A percentile compares a stretch with the other conserved stretches of the same genome.
Conservation (phyloP, 805 yeast genomes). For the Kregervanrija fluxuum region DNA sequence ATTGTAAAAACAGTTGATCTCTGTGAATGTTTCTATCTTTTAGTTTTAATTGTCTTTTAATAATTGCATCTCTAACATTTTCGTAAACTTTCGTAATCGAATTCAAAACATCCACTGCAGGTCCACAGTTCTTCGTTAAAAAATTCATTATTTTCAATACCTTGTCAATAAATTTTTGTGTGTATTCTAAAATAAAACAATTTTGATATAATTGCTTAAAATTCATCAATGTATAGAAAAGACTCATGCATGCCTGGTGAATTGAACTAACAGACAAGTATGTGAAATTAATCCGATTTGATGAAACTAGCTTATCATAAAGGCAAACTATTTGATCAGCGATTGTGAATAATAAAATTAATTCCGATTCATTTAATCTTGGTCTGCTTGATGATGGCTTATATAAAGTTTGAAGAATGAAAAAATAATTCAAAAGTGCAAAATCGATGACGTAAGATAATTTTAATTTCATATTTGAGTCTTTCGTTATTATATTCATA, state of each 20-base stretch:
- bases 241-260: slow-evolving; percentile 12
- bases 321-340: slow-evolving; percentile 8
- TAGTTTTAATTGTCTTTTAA: neutral
- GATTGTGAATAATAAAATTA: slow-evolving; percentile 9
- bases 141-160: slow-evolving; percentile 2
- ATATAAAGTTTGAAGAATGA: slow-evolving; percentile 10
- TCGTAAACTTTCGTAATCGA: slow-evolving; percentile 11
- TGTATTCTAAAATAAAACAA: slow-evolving; percentile 1
- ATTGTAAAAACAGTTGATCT: too few relatives aligned
- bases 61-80: neutral
- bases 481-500: neutral
- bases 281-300: slow-evolving; percentile 11
- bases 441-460: slow-evolving; percentile 3
- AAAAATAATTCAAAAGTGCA: slow-evolving; percentile 8
- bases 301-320: slow-evolving; percentile 7
- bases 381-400: slow-evolving; percentile 9
- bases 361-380: slow-evolving; percentile 5
- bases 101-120: slow-evolving; percentile 10
- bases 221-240: slow-evolving; percentile 12
- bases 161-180: slow-evolving; percentile 2
- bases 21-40: too few relatives aligned
- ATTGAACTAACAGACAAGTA: slow-evolving; percentile 13
- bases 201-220: slow-evolving; percentile 6
- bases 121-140: slow-evolving; percentile 9
- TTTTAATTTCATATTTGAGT: neutral